These are phyloP conservation scores for Colletotrichum karsti DNA, from an alignment of 2,329 filamentous ascomycete species.

Conservation along the genomic window DNA sequence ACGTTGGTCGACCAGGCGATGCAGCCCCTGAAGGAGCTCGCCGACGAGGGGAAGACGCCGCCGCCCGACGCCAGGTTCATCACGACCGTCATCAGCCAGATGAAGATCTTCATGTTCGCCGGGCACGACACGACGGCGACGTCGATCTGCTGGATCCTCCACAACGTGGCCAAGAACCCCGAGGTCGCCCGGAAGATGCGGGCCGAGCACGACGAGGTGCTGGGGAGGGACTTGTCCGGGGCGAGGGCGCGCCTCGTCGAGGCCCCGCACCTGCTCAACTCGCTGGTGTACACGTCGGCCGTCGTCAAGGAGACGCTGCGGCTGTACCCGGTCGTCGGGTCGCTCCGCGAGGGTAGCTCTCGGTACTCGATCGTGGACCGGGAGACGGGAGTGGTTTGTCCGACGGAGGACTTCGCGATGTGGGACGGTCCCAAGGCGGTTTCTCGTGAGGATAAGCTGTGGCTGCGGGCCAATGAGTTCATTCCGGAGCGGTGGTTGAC, in stretches of 20 bases:
- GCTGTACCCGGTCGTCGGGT: conserved; percentile 56
- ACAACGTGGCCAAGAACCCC: conserved; percentile 33
- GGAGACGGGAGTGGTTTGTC: conserved; percentile 41
- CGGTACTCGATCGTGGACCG: conserved; percentile 46
- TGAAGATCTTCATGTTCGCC: conserved; percentile 47
- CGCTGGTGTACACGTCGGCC: conserved; percentile 60
- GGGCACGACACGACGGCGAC: conserved; percentile 47
- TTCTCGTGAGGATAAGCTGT: conserved; percentile 42
- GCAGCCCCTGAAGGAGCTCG: neutral
- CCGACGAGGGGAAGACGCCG: neutral
- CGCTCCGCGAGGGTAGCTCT: conserved; percentile 42
- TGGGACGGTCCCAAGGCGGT: conserved; percentile 19
- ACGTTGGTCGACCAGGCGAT: conserved; percentile 39
- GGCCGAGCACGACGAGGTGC: conserved; percentile 37
- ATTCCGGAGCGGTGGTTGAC: conserved; percentile 52
- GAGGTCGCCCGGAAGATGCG: conserved; percentile 34
- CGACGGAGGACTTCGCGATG: conserved; percentile 41
- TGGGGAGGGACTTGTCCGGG: conserved; percentile 37
- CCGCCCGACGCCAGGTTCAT: conserved; percentile 28
- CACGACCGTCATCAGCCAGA: conserved; percentile 40
- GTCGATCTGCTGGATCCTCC: conserved; percentile 41
- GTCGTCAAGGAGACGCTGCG: conserved; percentile 64
- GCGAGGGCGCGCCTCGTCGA: conserved; percentile 44
- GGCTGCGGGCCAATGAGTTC: conserved; percentile 46
- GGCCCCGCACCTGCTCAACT: conserved; percentile 54